Base-by-base conservation (phyloP, 1,284 basidiomycete species). In the Prillingera fragicola region DNA sequence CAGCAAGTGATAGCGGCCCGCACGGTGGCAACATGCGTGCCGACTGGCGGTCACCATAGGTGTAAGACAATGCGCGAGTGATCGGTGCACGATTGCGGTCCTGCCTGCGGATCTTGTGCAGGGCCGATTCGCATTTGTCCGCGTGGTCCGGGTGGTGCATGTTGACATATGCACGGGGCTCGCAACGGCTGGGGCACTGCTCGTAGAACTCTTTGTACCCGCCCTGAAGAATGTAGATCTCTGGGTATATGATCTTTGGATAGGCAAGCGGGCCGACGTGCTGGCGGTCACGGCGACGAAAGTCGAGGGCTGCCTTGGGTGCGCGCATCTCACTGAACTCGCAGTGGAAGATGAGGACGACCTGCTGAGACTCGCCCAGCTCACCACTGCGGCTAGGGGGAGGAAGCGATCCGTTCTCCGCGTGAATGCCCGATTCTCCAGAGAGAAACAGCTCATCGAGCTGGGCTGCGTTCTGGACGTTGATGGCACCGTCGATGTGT, bases 251-350 rank as follows among this genome's bases (percentile, higher is more conserved):
- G 44, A 97, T 84, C 62, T 80, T 86, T 6, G 94, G 94, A 67
- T 97, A 98, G 71, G 94, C 96, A 73, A 87, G 73, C n/a, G n/a
- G n/a, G n/a, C n/a, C n/a, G n/a, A n/a, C n/a, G n/a, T n/a, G n/a
- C 1, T 82, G 79, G 38, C 95, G 83, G 67, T 99, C 94, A 61
- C 82, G 85, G 29, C 87, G 85, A 46, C 95, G 85, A 21, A 97
- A 75, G 61, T 92, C 84, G 67, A 94, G 89, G 14, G 95, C 91
- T 62, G 95, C 89, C 9, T 91, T 92, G 2, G 94, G 94, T 2
- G 91, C 95, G 38, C 94, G 80, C 73, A 95, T 95, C 29, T 80
- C 83, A 62, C 87, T 92, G 66, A 96, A 97, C 73, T 99, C 94
- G 77, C 94, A 98, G 70, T 99, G 94, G 76, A 99, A 97, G 46